A percentile compares a stretch with the other conserved stretches of the same genome.
These are phyloP conservation scores for Mycena sp. DNA, from an alignment of 1,284 basidiomycete genomes.

Conservation along the genomic window DNA sequence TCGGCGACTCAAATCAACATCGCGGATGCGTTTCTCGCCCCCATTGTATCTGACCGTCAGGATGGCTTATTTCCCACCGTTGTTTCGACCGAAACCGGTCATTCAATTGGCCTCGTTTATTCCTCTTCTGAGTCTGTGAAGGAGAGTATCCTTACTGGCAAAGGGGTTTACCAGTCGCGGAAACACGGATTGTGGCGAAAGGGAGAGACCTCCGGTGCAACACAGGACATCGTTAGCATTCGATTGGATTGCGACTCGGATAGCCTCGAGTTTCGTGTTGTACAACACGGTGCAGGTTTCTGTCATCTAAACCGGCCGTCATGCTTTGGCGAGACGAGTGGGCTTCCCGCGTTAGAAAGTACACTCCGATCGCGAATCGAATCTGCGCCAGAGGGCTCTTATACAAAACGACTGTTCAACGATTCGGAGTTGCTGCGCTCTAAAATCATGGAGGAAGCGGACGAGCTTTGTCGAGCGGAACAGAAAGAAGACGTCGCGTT, in stretches of 20 bases:
- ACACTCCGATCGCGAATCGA: constrained; percentile 81
- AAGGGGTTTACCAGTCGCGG: constrained; percentile 96
- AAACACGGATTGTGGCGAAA: constrained; percentile 98
- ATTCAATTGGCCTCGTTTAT: constrained; percentile 94
- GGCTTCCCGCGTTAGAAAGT: constrained; percentile 85
- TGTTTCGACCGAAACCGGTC: constrained; percentile 80
- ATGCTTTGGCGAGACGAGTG: constrained; percentile 86
- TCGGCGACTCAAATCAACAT: constrained; percentile 73
- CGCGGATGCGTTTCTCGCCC: constrained; percentile 87
- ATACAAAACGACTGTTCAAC: constrained; percentile 90
- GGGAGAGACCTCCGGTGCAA: constrained; percentile 95
- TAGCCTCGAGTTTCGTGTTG: constrained; percentile 90
- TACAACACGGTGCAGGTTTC: constrained; percentile 93
- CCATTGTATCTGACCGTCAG: constrained; percentile 86
- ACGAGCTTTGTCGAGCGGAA: constrained; percentile 91
- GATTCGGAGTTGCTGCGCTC: constrained; percentile 85
- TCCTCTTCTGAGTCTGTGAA: constrained; percentile 91
- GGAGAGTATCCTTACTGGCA: constrained; percentile 89
- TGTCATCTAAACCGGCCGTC: constrained; percentile 90
- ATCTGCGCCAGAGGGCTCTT: constrained; percentile 89
- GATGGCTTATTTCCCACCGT: constrained; percentile 96
- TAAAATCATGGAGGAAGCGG: constrained; percentile 99
- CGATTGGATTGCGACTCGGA: constrained; percentile 94
- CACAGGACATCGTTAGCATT: constrained; percentile 88
- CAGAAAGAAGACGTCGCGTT: constrained; percentile 91